Percentiles rank a stretch among this genome's conserved stretches.
These are phyloP conservation scores for Vitis cinerea DNA, from an alignment of 164 flowering plant genomes.

Conservation along the genomic window DNA sequence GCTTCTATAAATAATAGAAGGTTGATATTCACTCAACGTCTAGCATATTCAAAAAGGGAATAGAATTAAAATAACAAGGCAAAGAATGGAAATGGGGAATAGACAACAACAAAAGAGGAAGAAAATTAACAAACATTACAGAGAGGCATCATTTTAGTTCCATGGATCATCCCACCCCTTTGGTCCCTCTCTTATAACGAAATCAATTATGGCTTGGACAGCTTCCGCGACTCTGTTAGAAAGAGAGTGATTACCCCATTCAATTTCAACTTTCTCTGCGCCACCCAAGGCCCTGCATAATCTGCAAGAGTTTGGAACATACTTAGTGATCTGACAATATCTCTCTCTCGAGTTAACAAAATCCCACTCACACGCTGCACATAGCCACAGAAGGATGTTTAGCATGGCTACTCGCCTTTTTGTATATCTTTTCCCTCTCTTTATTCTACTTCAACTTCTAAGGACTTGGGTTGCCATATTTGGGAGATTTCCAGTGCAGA, in stretches of 20 bases:
- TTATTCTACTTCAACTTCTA: too few relatives aligned
- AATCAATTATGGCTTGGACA: conserved; percentile 67
- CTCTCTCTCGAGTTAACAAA: not conserved
- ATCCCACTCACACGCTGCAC: too few relatives aligned
- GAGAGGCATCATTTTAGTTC: conserved; percentile 34
- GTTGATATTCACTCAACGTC: too few relatives aligned
- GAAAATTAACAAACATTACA: not conserved
- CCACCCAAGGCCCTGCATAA: conserved; percentile 84
- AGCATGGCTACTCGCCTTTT: too few relatives aligned
- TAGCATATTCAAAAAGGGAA: too few relatives aligned
- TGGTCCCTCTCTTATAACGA: conserved; percentile 84
- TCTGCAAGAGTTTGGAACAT: conserved; percentile 40
- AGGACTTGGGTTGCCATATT: too few relatives aligned
- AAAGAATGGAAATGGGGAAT: not conserved
- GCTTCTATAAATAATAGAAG: too few relatives aligned
- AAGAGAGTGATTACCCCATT: conserved; percentile 90
- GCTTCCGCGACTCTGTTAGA: conserved; percentile 86
- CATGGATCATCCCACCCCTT: conserved; percentile 99
- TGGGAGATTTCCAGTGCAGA: too few relatives aligned
- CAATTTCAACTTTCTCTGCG: conserved; percentile 84
- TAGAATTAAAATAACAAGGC: too few relatives aligned
- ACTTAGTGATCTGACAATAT: not conserved
- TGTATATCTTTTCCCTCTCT: too few relatives aligned
- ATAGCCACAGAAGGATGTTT: too few relatives aligned
- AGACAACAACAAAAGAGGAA: not conserved